Evolutionary conservation across 2,329 filamentous ascomycete genomes (phyloP).

Genomic region (Hypoxylon rubiginosum): DNA sequence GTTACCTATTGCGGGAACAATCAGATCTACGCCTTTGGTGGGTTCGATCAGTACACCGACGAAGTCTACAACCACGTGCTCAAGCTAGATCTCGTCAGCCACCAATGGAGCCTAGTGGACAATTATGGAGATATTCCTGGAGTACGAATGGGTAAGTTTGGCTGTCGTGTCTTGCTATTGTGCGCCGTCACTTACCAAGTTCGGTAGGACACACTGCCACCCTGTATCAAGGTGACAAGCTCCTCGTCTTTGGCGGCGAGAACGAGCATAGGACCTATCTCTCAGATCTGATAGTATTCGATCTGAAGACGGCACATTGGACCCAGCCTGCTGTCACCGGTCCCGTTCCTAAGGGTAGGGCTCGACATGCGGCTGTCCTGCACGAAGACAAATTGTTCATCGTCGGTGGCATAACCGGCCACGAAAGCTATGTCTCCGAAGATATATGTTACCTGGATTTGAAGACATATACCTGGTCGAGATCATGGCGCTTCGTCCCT

Average conservation of each 20-base stretch:
- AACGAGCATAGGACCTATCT: constrained; percentile 97
- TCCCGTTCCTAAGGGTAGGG: constrained; percentile 87
- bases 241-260: constrained; percentile 97
- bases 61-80: constrained; percentile 99
- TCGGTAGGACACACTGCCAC: constrained; percentile 88
- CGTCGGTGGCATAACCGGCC: constrained; percentile 93
- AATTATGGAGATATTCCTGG: constrained; percentile 99
- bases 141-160: constrained; percentile 86
- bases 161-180: constrained; percentile 15
- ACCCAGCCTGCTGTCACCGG: constrained; percentile 90
- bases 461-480: constrained; percentile 98
- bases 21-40: constrained; percentile 97
- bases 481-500: constrained; percentile 93
- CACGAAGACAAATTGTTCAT: constrained; percentile 98
- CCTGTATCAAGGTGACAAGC: constrained; percentile 91
- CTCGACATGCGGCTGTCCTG: constrained; percentile 91
- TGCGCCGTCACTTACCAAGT: constrained; percentile 14
- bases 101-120: constrained; percentile 95
- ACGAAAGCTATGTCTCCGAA: constrained; percentile 91
- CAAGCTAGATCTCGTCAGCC: constrained; percentile 84
- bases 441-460: constrained; percentile 97
- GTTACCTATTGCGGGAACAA: constrained; percentile 99
- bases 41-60: constrained; percentile 98
- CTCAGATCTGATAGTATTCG: constrained; percentile 95
- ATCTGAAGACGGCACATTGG: constrained; percentile 95